A percentile compares a stretch with the other conserved stretches of the same genome.
These are phyloP conservation scores for Cutaneotrichosporon sp. DNA, from an alignment of 1,284 basidiomycete genomes.

Conservation along the genomic window DNA sequence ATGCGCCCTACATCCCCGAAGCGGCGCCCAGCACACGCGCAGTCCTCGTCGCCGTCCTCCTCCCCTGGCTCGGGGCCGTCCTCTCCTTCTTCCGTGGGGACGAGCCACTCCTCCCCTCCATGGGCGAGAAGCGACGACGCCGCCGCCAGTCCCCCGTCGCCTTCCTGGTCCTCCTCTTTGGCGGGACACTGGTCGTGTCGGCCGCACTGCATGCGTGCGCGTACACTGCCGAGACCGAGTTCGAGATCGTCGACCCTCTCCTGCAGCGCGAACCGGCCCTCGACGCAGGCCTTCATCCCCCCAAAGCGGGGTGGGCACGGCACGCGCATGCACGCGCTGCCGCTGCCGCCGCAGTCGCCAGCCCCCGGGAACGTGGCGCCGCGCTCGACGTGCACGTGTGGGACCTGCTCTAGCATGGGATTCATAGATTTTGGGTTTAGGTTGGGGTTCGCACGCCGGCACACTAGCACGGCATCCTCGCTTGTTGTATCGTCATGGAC, in stretches of 20 bases:
- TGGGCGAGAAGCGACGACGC: background rate
- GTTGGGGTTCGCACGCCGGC: too few species aligned
- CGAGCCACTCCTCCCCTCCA: background rate
- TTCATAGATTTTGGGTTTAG: background rate
- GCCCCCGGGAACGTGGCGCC: background rate
- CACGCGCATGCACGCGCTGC: background rate
- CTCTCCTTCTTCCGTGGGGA: background rate
- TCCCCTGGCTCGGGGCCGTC: background rate
- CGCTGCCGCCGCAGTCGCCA: background rate
- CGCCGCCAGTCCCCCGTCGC: background rate
- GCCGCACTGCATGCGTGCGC: background rate
- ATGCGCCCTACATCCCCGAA: constrained; percentile 5
- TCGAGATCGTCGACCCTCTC: background rate
- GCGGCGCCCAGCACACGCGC: background rate
- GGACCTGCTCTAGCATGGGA: background rate
- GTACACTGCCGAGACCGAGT: background rate
- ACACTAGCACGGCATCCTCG: too few species aligned
- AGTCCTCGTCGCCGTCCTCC: background rate
- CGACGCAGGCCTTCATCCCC: background rate
- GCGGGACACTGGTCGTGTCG: background rate
- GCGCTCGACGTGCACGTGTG: background rate
- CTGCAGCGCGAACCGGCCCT: background rate
- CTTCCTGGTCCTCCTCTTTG: constrained; percentile 1
- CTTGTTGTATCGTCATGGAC: too few species aligned
- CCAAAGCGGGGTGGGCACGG: background rate